A percentile compares a stretch with the other conserved stretches of the same genome.
Conservation (phyloP, 2,329 filamentous ascomycete species). For the Fusarium protoensiforme region DNA sequence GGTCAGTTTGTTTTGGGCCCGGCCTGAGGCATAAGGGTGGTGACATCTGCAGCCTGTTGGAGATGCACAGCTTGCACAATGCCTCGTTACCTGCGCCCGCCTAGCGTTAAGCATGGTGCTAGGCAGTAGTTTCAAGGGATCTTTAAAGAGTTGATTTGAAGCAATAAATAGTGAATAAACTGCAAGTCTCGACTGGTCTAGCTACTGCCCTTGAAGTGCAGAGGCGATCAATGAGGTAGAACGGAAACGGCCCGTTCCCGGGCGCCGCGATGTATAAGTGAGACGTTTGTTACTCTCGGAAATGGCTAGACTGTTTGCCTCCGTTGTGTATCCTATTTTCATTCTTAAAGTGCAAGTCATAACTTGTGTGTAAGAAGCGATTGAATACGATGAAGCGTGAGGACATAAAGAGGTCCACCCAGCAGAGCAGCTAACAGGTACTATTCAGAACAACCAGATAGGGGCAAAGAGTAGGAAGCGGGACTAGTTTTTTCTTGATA, state of each 20-base stretch:
- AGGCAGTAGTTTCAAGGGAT: not conserved
- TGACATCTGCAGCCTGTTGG: not conserved
- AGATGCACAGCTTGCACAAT: not conserved
- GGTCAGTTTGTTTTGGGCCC: not conserved
- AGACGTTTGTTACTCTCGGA: not conserved
- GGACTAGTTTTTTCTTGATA: not conserved
- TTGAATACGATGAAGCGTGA: not conserved
- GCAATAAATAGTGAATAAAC: not conserved
- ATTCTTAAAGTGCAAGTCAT: not conserved
- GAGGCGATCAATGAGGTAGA: not conserved
- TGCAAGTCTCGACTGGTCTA: not conserved
- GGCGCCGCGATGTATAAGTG: not conserved
- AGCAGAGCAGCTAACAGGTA: not conserved
- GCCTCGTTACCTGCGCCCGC: not conserved
- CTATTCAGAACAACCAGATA: not conserved
- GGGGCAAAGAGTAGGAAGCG: not conserved
- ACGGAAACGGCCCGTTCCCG: not conserved
- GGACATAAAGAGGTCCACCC: not conserved
- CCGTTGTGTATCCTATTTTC: not conserved
- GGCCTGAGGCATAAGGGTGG: not conserved
- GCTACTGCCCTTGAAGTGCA: not conserved
- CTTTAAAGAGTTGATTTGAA: not conserved
- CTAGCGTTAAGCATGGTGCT: not conserved
- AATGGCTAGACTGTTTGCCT: not conserved
- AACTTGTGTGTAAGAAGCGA: not conserved